phyloP scores from a whole-genome alignment of 345 rosid genomes.

The Arabis hirsuta region DNA sequence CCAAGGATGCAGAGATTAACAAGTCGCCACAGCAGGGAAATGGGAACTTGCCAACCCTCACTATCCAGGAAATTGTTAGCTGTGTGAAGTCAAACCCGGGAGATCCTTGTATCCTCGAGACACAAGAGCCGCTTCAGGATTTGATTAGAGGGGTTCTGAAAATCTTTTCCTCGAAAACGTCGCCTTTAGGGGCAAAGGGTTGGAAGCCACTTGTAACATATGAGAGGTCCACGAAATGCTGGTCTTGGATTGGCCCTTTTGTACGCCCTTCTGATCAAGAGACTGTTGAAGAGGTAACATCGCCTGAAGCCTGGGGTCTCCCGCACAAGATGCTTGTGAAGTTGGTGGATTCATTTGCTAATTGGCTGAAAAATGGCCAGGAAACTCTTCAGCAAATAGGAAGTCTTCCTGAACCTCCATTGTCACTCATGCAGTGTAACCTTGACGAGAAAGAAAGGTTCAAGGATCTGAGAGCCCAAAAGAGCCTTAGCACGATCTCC shows the following conservation, averaged over 20 bases:
- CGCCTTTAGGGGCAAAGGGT: slow-evolving; percentile 95
- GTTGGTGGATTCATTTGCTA: slow-evolving; percentile 95
- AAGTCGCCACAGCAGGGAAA: slow-evolving; percentile 50
- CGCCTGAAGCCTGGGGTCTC: slow-evolving; percentile 95
- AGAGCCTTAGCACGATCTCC: slow-evolving; percentile 88
- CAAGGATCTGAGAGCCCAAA: slow-evolving; percentile 96
- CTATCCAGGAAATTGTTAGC: slow-evolving; percentile 90
- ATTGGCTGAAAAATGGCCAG: slow-evolving; percentile 94
- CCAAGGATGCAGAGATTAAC: slow-evolving; percentile 51
- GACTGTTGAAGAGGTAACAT: slow-evolving; percentile 79
- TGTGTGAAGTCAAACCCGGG: slow-evolving; percentile 90
- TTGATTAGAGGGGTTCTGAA: slow-evolving; percentile 93
- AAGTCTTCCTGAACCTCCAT: slow-evolving; percentile 94
- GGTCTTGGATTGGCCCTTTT: slow-evolving; percentile 93
- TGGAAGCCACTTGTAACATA: slow-evolving; percentile 91
- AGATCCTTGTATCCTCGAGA: slow-evolving; percentile 91
- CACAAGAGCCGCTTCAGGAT: slow-evolving; percentile 97
- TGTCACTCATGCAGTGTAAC: slow-evolving; percentile 76
- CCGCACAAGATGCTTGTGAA: slow-evolving; percentile 95
- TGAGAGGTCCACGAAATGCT: slow-evolving; percentile 79
- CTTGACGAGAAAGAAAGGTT: slow-evolving; percentile 97
- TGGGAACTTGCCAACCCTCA: slow-evolving; percentile 63
- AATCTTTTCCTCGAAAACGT: slow-evolving; percentile 87
- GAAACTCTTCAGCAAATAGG: slow-evolving; percentile 96
- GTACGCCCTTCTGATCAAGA: slow-evolving; percentile 65